Base-by-base conservation (phyloP, 257 asterid genomes). In the Verbena officinalis region DNA sequence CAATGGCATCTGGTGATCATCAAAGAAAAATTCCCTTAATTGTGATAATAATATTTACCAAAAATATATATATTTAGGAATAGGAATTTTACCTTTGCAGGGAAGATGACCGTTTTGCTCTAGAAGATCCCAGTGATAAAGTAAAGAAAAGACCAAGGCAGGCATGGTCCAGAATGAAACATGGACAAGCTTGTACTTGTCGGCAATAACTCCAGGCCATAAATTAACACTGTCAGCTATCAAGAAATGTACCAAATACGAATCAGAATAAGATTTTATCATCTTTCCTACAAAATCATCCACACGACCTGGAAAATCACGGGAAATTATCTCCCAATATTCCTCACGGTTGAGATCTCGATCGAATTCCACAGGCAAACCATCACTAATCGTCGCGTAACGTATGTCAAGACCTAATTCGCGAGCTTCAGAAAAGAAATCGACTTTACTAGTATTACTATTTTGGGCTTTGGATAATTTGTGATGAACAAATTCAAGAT, bases 401-500 rank as follows among this genome's bases (percentile, higher is more conserved):
- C 75, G 73, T 16, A 84, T 81, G 73, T 84, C 91, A 0, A 84
- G 84, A 14, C 75, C 65, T 9, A 77, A 69, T 13, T 66, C 67
- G 0, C 78, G 84, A 73, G 76, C 81, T 65, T 40, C 64, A 3
- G 58, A 39, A 15, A 72, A 72, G 13, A 65, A 48, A 7, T 72
- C 72, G 12, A 33, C 4, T 7, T 51, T 39, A n/a, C 3, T 6
- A 0, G 11, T 17, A 7, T 11, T 39, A 21, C 10, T 1, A 12
- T 38, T 8, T 42, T 54, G 63, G 44, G 54, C 39, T 3, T 52
- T 52, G 0, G 71, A 38, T 1, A 65, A 62, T 21, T 70, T 78
- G 33, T 67, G 75, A 56, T 85, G 90, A 38, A 85, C 54, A 20
- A 68, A 72, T 39, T 85, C 80, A 2, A 87, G 83, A 48, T 78